Base-by-base conservation (phyloP, 2,329 filamentous ascomycete species). In the Thelonectria rubi region DNA sequence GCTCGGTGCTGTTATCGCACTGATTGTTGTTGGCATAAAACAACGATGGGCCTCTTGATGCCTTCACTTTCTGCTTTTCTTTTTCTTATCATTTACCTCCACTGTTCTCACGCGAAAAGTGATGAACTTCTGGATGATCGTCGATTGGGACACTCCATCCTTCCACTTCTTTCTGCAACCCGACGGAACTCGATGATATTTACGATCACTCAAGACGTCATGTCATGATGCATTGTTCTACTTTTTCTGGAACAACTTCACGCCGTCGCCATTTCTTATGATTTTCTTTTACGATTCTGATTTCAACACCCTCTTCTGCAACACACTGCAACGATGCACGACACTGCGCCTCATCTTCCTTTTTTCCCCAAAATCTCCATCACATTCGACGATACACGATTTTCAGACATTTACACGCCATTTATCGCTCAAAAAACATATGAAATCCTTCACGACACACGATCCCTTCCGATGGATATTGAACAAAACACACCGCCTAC, bases 11-110 rank as follows among this genome's bases (percentile, higher is more conserved):
- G 75, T 86, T 26, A 72, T 82, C 32, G 81, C 83, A 11, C 78
- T 88, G 49, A 79, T 80, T 17, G 78, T 87, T 20, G 74, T 87
- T 15, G 84, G 84, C 47, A 75, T 83, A n/a, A 77, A 76, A 53
- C 77, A 86, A 63, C 78, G 78, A 59, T 87, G 84, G 84, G 77
- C 69, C 40, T 57, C 60, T 50, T 71, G 43, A 69, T 58, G 51
- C 54, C 50, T 34, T 58, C 17, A 14, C 18, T 55, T n/a, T 46
- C 32, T 37, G 1, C 9, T 14, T 12, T 10, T 17, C 11, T n/a
- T 18, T 42, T 18, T 15, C 20, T 34, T 49, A 40, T 8, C 15
- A 26, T 50, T 15, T 24, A 40, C 42, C 49, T 52, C 42, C 48
- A 14, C 14, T 56, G 17, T 63, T 65, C 47, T 63, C 20, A 55